phyloP scores from a whole-genome alignment of 140 eudicot genomes.

The Stevia rebaudiana region DNA sequence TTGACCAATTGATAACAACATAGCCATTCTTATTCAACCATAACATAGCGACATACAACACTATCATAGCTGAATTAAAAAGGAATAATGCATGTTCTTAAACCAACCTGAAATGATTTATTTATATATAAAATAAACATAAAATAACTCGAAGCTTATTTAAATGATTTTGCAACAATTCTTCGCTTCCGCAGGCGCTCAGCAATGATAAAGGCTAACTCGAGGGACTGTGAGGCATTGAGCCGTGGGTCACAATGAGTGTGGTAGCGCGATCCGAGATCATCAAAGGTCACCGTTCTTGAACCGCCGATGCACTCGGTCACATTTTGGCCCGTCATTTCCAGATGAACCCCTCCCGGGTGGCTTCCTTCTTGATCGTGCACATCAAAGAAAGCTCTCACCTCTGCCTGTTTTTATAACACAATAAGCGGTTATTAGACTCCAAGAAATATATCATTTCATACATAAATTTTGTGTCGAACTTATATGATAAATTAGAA shows the following conservation, averaged over 20 bases:
- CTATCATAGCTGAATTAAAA: background rate
- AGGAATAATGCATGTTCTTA: background rate
- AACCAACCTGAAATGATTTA: background rate
- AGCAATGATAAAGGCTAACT: slow-evolving; percentile 68
- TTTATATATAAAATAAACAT: background rate
- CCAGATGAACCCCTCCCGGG: slow-evolving; percentile 35
- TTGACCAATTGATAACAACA: too few species aligned
- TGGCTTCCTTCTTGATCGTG: slow-evolving; percentile 88
- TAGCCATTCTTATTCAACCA: too few species aligned
- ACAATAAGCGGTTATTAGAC: too few species aligned
- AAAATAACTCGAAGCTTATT: background rate
- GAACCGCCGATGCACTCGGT: slow-evolving; percentile 86
- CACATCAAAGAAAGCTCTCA: slow-evolving; percentile 71
- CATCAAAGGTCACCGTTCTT: slow-evolving; percentile 66
- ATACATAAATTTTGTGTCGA: too few species aligned
- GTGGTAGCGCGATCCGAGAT: slow-evolving; percentile 27
- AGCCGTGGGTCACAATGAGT: slow-evolving; percentile 23
- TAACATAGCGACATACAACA: too few species aligned
- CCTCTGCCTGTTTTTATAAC: slow-evolving; percentile 77
- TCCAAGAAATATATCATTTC: too few species aligned
- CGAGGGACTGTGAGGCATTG: slow-evolving; percentile 71
- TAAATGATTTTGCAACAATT: slow-evolving; percentile 25
- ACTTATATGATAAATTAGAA: too few species aligned
- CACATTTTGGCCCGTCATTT: slow-evolving; percentile 75
- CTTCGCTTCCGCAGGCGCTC: slow-evolving; percentile 72